Conservation (phyloP, 139 green algal genomes). For the Medakamo hakoo region DNA sequence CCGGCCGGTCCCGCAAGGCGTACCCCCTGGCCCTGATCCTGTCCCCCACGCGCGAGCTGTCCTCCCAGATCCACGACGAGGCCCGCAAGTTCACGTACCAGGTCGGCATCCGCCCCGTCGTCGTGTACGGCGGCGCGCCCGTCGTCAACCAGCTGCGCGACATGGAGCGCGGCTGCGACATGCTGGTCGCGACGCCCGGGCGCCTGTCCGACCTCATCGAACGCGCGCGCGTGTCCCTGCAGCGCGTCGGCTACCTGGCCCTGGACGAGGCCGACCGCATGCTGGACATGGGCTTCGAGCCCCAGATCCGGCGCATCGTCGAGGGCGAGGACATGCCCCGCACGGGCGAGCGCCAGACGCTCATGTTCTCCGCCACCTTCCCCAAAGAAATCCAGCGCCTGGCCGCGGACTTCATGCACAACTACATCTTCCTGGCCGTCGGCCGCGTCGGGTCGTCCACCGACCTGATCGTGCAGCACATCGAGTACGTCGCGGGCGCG, state of each 20-base stretch:
- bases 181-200: conserved; percentile 91
- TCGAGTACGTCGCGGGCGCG: conserved; percentile 60
- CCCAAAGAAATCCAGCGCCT: conserved; percentile 81
- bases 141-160: conserved; percentile 84
- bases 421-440: conserved; percentile 96
- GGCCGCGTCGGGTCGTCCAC: conserved; percentile 91
- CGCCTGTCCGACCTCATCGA: conserved; percentile 88
- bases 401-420: conserved; percentile 83
- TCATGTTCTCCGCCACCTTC: conserved; percentile 95
- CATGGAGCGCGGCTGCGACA: conserved; percentile 86
- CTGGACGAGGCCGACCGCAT: conserved; percentile 94
- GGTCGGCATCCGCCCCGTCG: conserved; percentile 75
- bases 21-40: conserved; percentile 79
- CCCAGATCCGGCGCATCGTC: conserved; percentile 49
- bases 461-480: conserved; percentile 75
- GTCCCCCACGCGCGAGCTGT: conserved; percentile 83
- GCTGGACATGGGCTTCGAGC: conserved; percentile 98
- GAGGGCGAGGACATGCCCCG: conserved; percentile 73
- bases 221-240: conserved; percentile 63
- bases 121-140: conserved; percentile 92
- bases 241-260: conserved; percentile 50
- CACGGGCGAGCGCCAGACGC: conserved; percentile 62
- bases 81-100: conserved; percentile 86
- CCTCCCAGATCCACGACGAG: conserved; percentile 85
- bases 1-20: conserved; percentile 55